A percentile compares a stretch with the other conserved stretches of the same genome.
These are phyloP conservation scores for Dendrocalamus sinicus DNA, from an alignment of 176 grass and related monocot genomes.

Conservation along the genomic window DNA sequence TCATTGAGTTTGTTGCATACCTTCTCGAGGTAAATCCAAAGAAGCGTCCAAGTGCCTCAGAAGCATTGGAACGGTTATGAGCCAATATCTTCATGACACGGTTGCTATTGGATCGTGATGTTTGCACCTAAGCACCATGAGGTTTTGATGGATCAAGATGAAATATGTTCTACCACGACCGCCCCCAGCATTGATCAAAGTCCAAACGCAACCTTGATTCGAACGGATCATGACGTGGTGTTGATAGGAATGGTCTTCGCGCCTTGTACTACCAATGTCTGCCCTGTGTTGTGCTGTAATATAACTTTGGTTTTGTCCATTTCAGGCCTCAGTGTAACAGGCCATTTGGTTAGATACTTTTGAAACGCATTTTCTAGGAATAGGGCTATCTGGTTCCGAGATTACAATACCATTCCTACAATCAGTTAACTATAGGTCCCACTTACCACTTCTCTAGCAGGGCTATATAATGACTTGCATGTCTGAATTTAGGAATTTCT, in stretches of 20 bases:
- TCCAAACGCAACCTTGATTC: conserved; percentile 2
- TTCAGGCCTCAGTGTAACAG: conserved; percentile 46
- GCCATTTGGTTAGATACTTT: too few relatives aligned
- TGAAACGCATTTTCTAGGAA: too few relatives aligned
- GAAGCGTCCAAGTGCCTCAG: conserved; percentile 85
- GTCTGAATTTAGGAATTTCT: too few relatives aligned
- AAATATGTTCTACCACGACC: conserved; percentile 29
- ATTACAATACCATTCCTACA: too few relatives aligned
- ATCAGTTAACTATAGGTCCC: too few relatives aligned
- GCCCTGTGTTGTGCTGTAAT: conserved; percentile 57
- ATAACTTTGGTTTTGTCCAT: conserved; percentile 47
- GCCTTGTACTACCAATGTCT: conserved; percentile 44
- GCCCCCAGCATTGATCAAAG: conserved; percentile 22
- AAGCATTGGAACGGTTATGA: conserved; percentile 95
- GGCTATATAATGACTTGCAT: too few relatives aligned
- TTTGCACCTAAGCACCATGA: conserved; percentile 41
- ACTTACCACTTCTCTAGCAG: too few relatives aligned
- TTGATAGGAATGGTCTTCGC: conserved; percentile 21
- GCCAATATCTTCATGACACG: conserved; percentile 89
- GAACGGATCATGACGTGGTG: conserved; percentile 17
- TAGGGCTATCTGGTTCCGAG: too few relatives aligned
- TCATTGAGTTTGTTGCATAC: conserved; percentile 85
- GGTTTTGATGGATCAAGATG: conserved; percentile 56
- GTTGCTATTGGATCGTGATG: conserved; percentile 20
- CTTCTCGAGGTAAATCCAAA: conserved; percentile 95